A percentile compares a stretch with the other conserved stretches of the same genome.
Evolutionary conservation across 2,329 filamentous ascomycete species (phyloP).

Genomic region (Ophiobolus disseminans): DNA sequence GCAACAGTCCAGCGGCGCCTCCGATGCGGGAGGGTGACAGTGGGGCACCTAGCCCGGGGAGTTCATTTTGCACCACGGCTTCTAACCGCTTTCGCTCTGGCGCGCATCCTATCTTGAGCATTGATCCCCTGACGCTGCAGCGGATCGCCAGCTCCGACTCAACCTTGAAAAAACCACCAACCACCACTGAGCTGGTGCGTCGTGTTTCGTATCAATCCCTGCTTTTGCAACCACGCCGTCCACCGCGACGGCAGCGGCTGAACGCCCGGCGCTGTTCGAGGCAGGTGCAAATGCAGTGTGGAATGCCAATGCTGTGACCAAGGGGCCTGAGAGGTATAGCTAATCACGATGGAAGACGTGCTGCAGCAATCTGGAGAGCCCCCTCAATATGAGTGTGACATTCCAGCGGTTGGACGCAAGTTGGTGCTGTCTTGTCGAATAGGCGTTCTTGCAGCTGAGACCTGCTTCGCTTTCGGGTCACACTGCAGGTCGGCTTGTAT

Average conservation of each 20-base stretch:
- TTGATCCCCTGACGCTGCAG: conserved; percentile 3
- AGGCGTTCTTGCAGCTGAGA: conserved; percentile 14
- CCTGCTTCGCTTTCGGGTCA: conserved; percentile 14
- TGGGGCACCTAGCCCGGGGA: no score
- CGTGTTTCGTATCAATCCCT: conserved; percentile 36
- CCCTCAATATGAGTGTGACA: conserved; percentile 16
- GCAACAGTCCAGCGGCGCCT: no score
- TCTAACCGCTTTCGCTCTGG: neutral
- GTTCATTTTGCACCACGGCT: neutral
- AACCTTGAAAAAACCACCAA: neutral
- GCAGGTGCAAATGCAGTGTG: conserved; percentile 13
- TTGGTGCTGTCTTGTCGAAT: conserved; percentile 9
- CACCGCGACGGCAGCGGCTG: neutral
- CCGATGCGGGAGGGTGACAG: no score
- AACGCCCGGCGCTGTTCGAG: neutral
- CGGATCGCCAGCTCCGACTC: neutral
- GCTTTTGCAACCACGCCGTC: conserved; percentile 17
- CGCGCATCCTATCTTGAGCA: conserved; percentile 1
- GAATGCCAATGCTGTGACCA: conserved; percentile 3
- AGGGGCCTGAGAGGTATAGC: neutral
- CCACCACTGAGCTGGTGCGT: conserved; percentile 10
- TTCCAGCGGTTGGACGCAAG: conserved; percentile 18
- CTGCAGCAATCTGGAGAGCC: conserved; percentile 12
- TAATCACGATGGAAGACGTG: conserved; percentile 4
- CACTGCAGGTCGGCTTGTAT: conserved; percentile 1